Conservation (phyloP, 2,329 filamentous ascomycete genomes). For the Bipolaris oryzae region DNA sequence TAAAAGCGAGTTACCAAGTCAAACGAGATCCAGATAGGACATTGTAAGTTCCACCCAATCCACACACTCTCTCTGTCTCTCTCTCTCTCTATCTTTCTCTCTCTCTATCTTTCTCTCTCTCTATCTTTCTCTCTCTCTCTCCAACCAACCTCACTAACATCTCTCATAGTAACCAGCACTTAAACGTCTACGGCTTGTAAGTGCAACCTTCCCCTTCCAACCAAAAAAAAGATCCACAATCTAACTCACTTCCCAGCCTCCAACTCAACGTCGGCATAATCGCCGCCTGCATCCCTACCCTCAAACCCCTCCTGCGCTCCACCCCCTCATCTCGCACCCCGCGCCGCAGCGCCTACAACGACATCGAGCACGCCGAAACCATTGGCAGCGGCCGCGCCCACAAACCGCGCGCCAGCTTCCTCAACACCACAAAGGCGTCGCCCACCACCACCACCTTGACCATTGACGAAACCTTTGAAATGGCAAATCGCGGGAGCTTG, state of each 20-base stretch:
- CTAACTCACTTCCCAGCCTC: background rate
- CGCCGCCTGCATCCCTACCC: constrained; percentile 6
- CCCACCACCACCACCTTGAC: background rate
- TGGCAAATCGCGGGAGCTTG: background rate
- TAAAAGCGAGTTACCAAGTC: background rate
- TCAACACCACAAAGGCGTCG: background rate
- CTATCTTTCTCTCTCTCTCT: too few relatives aligned
- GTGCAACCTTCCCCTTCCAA: background rate
- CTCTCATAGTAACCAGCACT: background rate
- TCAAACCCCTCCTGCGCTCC: constrained; percentile 5
- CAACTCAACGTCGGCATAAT: constrained; percentile 12
- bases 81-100: too few relatives aligned
- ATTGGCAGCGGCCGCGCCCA: background rate
- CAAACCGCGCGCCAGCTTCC: background rate
- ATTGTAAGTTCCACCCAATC: background rate
- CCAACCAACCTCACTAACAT: background rate
- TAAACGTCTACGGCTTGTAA: constrained; percentile 2
- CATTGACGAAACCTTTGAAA: background rate
- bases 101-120: too few relatives aligned
- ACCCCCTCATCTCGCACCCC: background rate
- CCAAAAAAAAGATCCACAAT: background rate
- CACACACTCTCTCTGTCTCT: too few relatives aligned
- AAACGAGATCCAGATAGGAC: background rate
- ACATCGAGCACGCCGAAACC: background rate
- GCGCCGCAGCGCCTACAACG: background rate